Evolutionary conservation across 768 basidiomycete genomes (phyloP).

Genomic region (Boletus vermiculosoides): DNA sequence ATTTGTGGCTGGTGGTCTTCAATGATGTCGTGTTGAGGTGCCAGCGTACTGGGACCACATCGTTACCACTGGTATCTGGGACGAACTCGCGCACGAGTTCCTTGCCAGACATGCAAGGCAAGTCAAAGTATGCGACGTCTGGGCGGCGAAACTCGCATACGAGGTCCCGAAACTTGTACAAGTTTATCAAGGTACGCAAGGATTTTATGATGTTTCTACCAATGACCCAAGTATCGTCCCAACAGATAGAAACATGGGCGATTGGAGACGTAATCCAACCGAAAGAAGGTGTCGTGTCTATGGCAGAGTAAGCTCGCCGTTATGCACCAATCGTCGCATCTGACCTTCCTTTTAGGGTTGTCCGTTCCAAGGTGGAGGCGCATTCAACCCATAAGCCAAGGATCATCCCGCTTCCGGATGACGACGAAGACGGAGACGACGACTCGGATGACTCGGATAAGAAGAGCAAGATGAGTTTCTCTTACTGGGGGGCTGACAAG

Average conservation of each 20-base stretch:
- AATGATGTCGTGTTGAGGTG: conserved; percentile 94
- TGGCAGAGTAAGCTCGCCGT: conserved; percentile 75
- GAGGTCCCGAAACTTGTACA: conserved; percentile 89
- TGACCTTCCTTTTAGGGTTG: conserved; percentile 48
- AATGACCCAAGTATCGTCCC: conserved; percentile 7
- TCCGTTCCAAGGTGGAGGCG: conserved; percentile 64
- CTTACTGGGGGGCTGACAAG: conserved; percentile 92
- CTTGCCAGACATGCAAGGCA: conserved; percentile 79
- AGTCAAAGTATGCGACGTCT: conserved; percentile 80
- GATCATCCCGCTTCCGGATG: conserved; percentile 68
- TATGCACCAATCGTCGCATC: conserved; percentile 4
- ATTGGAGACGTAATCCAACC: conserved; percentile 77
- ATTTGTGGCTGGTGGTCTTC: conserved; percentile 93
- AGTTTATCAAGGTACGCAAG: conserved; percentile 75
- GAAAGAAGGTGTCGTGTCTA: conserved; percentile 77
- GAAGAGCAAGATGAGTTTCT: conserved; percentile 93
- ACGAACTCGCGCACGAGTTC: conserved; percentile 71
- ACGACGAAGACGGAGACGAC: conserved; percentile 58
- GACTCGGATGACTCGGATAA: conserved; percentile 86
- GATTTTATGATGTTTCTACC: not conserved
- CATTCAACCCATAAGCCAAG: conserved; percentile 57
- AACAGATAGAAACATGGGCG: conserved; percentile 83
- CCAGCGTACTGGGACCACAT: conserved; percentile 87
- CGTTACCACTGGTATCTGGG: conserved; percentile 68
- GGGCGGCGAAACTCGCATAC: conserved; percentile 73